A percentile compares a stretch with the other conserved stretches of the same genome.
phyloP scores from a whole-genome alignment of 495 filamentous ascomycete species.

The Aspergillus nanangensis region DNA sequence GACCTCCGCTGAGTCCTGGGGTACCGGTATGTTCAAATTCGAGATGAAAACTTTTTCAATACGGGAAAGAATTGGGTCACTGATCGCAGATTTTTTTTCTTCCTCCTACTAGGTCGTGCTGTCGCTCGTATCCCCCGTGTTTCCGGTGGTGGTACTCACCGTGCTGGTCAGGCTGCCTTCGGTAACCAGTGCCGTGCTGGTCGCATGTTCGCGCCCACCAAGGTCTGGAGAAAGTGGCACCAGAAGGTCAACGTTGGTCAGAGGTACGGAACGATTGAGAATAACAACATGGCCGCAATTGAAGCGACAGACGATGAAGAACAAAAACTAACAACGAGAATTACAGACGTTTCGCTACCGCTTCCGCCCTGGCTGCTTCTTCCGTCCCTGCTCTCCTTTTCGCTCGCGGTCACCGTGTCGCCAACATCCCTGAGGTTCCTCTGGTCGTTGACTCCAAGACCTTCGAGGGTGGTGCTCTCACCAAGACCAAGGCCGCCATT shows the following conservation, averaged over 20 bases:
- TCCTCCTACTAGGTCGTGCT: constrained; percentile 97
- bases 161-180: constrained; percentile 98
- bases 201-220: constrained; percentile 99
- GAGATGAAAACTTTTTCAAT: constrained; percentile 9
- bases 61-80: constrained; percentile 5
- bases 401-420: constrained; percentile 94
- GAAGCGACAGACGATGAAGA: not conserved
- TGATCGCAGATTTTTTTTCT: constrained; percentile 21
- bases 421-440: constrained; percentile 89
- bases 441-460: constrained; percentile 88
- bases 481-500: constrained; percentile 86
- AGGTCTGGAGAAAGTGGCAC: constrained; percentile 99
- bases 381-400: constrained; percentile 89
- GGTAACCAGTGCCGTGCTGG: constrained; percentile 99
- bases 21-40: constrained; percentile 80
- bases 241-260: constrained; percentile 98
- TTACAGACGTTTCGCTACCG: constrained; percentile 86
- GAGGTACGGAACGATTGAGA: constrained; percentile 55
- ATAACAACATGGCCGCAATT: too few species aligned
- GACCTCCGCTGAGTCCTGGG: constrained; percentile 99
- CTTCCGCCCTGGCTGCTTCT: constrained; percentile 94
- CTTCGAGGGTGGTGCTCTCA: constrained; percentile 69
- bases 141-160: constrained; percentile 99
- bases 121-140: constrained; percentile 99
- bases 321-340: not conserved